Evolutionary conservation across 176 grass and related monocot genomes (phyloP).

Genomic region (Musa beccarii): DNA sequence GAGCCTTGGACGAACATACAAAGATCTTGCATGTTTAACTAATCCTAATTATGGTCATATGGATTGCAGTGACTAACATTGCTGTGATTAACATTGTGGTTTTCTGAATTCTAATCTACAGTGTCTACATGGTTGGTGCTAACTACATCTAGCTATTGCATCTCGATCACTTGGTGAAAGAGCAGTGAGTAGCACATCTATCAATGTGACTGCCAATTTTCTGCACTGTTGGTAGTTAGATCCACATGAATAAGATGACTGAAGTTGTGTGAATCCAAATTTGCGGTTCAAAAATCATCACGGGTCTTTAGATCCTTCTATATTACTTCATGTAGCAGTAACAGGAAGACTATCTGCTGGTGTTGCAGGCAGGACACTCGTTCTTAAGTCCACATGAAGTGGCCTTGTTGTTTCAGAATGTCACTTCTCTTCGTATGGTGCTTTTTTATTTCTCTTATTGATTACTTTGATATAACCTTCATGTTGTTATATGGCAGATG

Average conservation of each 20-base stretch:
- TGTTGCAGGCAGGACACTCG: background rate
- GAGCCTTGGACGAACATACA: background rate
- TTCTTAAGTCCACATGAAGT: background rate
- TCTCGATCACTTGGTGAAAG: background rate
- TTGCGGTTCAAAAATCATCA: background rate
- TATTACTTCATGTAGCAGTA: background rate
- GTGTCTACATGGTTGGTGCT: background rate
- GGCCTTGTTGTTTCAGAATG: background rate
- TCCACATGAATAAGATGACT: background rate
- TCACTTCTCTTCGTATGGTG: background rate
- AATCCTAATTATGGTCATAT: background rate
- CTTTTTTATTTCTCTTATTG: background rate
- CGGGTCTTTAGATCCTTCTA: background rate
- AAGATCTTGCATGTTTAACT: background rate
- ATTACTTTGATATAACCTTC: background rate
- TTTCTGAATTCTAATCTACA: background rate
- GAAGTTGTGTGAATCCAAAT: too few relatives aligned
- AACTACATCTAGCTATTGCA: background rate
- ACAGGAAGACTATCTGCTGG: background rate
- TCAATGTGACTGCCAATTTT: background rate
- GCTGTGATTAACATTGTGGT: background rate
- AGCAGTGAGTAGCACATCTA: too few relatives aligned
- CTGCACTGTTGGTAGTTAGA: background rate
- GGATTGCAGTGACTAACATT: background rate
- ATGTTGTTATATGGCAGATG: background rate